Conservation (phyloP, 768 basidiomycete genomes). For the Phallus indusiatus region DNA sequence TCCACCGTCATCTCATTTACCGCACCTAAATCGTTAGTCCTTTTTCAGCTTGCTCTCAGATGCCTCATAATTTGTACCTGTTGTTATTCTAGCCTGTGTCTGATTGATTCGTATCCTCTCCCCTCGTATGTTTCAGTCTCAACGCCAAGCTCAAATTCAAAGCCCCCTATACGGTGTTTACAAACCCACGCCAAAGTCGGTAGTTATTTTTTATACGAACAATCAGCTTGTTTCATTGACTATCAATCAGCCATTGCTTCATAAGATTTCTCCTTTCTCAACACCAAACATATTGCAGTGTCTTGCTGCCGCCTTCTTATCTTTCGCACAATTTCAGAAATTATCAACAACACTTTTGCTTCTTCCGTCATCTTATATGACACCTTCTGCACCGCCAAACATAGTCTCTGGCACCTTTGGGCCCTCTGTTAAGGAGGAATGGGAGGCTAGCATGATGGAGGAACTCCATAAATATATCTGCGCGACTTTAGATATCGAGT, state of each 20-base stretch:
- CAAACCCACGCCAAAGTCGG: constrained; percentile 18
- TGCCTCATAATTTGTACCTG: background rate
- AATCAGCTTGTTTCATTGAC: background rate
- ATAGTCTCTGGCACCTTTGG: constrained; percentile 17
- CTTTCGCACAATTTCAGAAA: constrained; percentile 19
- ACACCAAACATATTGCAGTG: constrained; percentile 52
- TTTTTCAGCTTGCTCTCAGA: background rate
- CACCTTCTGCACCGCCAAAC: constrained; percentile 31
- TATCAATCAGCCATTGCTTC: constrained; percentile 17
- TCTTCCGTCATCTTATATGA: constrained; percentile 37
- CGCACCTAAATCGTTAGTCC: constrained; percentile 36
- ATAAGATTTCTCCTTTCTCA: constrained; percentile 29
- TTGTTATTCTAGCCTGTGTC: constrained; percentile 28
- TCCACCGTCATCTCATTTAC: constrained; percentile 31
- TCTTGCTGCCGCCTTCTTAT: constrained; percentile 45
- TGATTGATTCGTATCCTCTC: constrained; percentile 42
- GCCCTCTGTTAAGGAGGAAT: constrained; percentile 1
- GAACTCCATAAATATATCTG: background rate
- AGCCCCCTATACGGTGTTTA: constrained; percentile 48
- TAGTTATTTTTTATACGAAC: background rate
- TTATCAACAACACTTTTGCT: constrained; percentile 26
- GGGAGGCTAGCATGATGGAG: background rate
- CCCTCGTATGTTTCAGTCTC: constrained; percentile 36
- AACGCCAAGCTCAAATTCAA: constrained; percentile 26
- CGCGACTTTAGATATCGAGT: background rate